Conservation (phyloP, 2,329 filamentous ascomycete species). For the Colletotrichum cuscutae region DNA sequence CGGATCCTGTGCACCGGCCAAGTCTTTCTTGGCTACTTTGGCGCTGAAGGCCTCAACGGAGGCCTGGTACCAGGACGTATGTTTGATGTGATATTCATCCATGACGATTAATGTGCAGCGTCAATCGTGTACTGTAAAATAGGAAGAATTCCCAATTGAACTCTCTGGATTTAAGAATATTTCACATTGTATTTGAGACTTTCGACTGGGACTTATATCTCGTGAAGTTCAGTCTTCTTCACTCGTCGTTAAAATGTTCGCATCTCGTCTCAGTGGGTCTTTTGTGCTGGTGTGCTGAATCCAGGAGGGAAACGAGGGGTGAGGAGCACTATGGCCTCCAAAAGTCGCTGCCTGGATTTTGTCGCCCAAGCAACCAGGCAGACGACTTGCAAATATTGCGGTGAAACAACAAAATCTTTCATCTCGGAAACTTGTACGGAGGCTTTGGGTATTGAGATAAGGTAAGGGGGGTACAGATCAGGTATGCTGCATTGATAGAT, state of each 20-base stretch:
- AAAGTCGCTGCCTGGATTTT: not conserved
- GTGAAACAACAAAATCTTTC: not conserved
- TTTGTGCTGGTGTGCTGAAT: not conserved
- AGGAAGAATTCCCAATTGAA: not conserved
- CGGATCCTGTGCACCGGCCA: not conserved
- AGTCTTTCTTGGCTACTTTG: slow-evolving; percentile 6
- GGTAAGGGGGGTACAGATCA: no score
- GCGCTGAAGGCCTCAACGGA: slow-evolving; percentile 10
- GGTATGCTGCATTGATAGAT: no score
- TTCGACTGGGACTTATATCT: not conserved
- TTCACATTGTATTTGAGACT: not conserved
- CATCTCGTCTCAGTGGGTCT: not conserved
- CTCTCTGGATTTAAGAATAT: no score
- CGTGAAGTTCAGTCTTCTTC: not conserved
- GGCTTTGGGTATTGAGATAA: not conserved
- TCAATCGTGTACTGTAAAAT: not conserved
- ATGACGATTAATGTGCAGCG: not conserved
- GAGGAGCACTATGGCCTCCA: no score
- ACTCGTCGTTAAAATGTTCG: not conserved
- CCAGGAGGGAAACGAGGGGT: no score
- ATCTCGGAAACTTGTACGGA: no score
- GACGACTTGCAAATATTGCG: not conserved
- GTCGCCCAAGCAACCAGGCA: slow-evolving; percentile 3
- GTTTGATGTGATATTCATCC: slow-evolving; percentile 25
- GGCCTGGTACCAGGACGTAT: slow-evolving; percentile 18